Conservation (phyloP, 345 rosid species). For the Eucalyptus melliodora region DNA sequence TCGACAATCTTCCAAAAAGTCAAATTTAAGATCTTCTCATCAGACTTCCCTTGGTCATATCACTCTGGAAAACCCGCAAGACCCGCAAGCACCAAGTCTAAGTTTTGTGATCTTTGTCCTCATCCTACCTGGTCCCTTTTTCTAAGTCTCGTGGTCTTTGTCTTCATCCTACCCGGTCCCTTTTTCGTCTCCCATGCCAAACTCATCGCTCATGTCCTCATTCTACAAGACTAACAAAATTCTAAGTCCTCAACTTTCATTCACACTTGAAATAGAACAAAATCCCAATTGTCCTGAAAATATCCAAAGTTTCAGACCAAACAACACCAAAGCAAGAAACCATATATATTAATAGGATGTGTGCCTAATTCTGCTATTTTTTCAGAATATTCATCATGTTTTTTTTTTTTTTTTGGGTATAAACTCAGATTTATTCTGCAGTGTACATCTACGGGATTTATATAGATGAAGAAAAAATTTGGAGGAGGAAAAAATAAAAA, state of each 20-base stretch:
- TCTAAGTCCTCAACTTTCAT: not conserved
- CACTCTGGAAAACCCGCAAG: not conserved
- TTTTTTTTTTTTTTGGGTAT: not conserved
- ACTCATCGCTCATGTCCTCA: too few species aligned
- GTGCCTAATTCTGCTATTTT: not conserved
- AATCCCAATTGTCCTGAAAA: not conserved
- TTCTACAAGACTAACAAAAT: not conserved
- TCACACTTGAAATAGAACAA: not conserved
- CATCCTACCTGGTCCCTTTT: not conserved
- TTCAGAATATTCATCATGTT: not conserved
- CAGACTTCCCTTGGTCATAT: not conserved
- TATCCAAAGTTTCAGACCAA: not conserved
- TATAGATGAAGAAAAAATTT: not conserved
- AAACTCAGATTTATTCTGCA: not conserved
- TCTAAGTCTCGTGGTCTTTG: not conserved
- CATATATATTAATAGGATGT: not conserved
- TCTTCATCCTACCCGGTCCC: fast-evolving
- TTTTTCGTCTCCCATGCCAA: too few species aligned
- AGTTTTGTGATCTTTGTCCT: not conserved
- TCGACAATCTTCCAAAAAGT: not conserved
- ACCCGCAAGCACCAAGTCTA: not conserved
- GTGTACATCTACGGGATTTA: not conserved
- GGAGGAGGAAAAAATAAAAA: too few species aligned
- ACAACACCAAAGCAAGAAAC: not conserved
- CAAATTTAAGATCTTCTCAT: not conserved